Percentiles rank a stretch among this genome's conserved stretches.
Evolutionary conservation across 371 early-diverging fungal species (phyloP).

Genomic region (Actinomortierella wolfii): DNA sequence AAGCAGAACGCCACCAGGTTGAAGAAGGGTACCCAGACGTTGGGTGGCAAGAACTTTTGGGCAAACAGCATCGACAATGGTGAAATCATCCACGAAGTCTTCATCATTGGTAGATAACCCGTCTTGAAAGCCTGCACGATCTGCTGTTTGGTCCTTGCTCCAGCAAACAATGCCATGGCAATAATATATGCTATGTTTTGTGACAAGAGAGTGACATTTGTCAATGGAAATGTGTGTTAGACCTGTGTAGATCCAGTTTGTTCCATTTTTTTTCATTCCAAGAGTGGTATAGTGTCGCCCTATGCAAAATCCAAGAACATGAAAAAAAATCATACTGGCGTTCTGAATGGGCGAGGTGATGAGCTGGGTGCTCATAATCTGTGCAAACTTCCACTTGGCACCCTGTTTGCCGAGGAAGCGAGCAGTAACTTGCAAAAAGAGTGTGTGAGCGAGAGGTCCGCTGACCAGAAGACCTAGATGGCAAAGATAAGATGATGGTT

Average conservation of each 20-base stretch:
- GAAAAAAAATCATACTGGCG: slow-evolving; percentile 69
- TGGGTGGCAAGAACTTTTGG: slow-evolving; percentile 73
- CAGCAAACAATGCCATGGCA: slow-evolving; percentile 84
- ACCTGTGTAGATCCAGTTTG: neutral
- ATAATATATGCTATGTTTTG: slow-evolving; percentile 69
- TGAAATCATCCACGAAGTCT: slow-evolving; percentile 81
- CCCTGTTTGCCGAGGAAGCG: slow-evolving; percentile 66
- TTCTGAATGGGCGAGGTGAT: slow-evolving; percentile 83
- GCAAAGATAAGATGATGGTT: too few species aligned
- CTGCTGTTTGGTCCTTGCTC: slow-evolving; percentile 59
- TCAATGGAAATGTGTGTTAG: slow-evolving; percentile 1
- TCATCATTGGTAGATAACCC: slow-evolving; percentile 77
- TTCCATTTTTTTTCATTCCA: neutral
- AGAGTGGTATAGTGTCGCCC: neutral
- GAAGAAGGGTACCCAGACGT: slow-evolving; percentile 92
- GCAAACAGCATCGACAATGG: slow-evolving; percentile 79
- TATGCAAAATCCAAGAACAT: too few species aligned
- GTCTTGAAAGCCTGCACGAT: slow-evolving; percentile 57
- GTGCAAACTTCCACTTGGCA: slow-evolving; percentile 60
- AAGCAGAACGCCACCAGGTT: slow-evolving; percentile 81
- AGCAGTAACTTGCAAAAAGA: slow-evolving; percentile 69
- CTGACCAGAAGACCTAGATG: slow-evolving; percentile 59
- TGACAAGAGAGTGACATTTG: neutral
- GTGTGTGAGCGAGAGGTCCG: slow-evolving; percentile 75
- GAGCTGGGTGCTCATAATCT: slow-evolving; percentile 71